Base-by-base conservation (phyloP, 768 basidiomycete genomes). In the Serendipita sp. region DNA sequence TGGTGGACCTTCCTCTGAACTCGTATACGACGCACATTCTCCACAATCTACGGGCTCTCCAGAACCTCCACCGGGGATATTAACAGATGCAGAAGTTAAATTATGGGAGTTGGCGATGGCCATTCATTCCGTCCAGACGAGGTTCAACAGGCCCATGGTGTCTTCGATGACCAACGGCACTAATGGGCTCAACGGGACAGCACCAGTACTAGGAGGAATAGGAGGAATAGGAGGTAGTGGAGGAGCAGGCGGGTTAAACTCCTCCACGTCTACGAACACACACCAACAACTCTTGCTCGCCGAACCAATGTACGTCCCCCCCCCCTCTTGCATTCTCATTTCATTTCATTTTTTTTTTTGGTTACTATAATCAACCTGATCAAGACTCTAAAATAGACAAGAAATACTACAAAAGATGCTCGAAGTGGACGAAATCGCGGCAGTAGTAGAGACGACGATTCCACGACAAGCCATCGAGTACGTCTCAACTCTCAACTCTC, bases 21-120 rank as follows among this genome's bases (percentile, higher is more conserved):
- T 51, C 18, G 16, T 35, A 16, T 60, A 60, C 56, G 56, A 60
- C 35, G 5, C 56, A 32, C 56, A 60, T 28, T 60, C 56, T 16
- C 56, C 56, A 18, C 56, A 60, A 35, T 60, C 56, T n/a, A 60
- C 56, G 4, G 56, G 56, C 34, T 60, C 56, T n/a, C 56, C 56
- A 28, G 56, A 60, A 38, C 56, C 56, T 28, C 56, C 56, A 16
- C 35, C 56, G 4, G 56, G 56, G 10, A 35, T 60, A 8, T 32
- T 60, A 10, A 60, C 56, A 10, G 56, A 60, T n/a, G 56, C 56
- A n/a, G 56, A 60, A 60, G 56, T 35, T 10, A 60, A 38, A 36
- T 35, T 60, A 35, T 60, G 56, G 56, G 56, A 60, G 35, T n/a
- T 60, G 23, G 56, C 35, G 10, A 30, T 60, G 23, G 56, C 56